phyloP scores from a whole-genome alignment of 495 filamentous ascomycete species.

The Cercophora newfieldiana region DNA sequence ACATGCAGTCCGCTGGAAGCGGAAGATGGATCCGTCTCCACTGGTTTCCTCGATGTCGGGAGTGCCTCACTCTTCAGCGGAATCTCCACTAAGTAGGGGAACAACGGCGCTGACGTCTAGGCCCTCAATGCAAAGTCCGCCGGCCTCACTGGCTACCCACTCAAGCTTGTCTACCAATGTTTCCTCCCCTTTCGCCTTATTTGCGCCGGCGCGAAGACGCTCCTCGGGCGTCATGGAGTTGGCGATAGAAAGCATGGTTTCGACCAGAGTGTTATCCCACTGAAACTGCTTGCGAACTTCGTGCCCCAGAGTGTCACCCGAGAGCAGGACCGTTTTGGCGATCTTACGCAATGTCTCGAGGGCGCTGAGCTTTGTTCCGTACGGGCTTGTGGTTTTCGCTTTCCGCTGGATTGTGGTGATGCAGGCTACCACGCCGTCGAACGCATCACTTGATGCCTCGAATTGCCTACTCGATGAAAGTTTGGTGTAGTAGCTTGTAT shows the following conservation, averaged over 20 bases:
- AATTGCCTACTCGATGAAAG: slow-evolving; percentile 3
- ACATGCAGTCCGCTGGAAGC: no score
- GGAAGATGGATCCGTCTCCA: no score
- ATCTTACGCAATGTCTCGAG: slow-evolving; percentile 21
- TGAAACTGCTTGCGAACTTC: slow-evolving; percentile 6
- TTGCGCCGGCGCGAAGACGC: background rate
- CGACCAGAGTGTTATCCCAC: background rate
- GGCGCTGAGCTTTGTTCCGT: slow-evolving; percentile 18
- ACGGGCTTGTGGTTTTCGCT: background rate
- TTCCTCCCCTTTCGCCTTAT: background rate
- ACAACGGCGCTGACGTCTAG: background rate
- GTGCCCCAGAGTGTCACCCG: slow-evolving; percentile 4
- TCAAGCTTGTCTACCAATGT: background rate
- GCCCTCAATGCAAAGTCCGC: background rate
- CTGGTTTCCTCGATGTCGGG: no score
- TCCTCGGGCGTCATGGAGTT: background rate
- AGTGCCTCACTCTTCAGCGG: no score
- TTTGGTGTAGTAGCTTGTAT: slow-evolving; percentile 1
- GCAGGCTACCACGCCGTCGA: background rate
- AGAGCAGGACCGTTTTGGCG: slow-evolving; percentile 1
- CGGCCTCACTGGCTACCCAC: background rate
- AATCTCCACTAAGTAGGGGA: background rate
- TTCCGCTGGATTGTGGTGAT: background rate
- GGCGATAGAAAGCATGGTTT: background rate
- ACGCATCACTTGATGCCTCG: slow-evolving; percentile 3